phyloP scores from a whole-genome alignment of 805 yeast species.

The Ogataea dorogensis region DNA sequence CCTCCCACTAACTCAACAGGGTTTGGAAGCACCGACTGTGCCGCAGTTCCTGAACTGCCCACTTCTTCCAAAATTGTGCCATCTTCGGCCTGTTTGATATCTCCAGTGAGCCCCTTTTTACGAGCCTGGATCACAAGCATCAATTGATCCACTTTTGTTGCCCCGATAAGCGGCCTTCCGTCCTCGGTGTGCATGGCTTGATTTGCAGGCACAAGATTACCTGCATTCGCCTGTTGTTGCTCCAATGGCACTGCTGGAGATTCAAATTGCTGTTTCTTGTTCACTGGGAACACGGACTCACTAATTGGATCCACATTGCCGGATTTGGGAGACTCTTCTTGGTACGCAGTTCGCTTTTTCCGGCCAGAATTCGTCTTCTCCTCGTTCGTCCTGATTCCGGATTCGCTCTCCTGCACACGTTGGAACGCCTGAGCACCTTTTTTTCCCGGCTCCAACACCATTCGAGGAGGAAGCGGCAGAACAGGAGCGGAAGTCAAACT shows the following conservation, averaged over 20 bases:
- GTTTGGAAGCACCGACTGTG: conserved; percentile 50
- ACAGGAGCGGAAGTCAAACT: conserved; percentile 23
- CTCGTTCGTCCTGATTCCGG: not conserved
- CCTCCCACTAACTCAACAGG: conserved; percentile 75
- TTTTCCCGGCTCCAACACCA: conserved; percentile 12
- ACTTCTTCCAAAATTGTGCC: conserved; percentile 61
- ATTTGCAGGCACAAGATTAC: conserved; percentile 43
- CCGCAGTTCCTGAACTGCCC: conserved; percentile 12
- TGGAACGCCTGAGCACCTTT: conserved; percentile 1
- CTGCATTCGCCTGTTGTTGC: conserved; percentile 1
- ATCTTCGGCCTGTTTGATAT: conserved; percentile 62
- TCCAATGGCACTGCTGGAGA: no score
- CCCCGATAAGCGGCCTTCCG: conserved; percentile 72
- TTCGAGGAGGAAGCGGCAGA: conserved; percentile 23
- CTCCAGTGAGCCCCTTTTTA: conserved; percentile 68
- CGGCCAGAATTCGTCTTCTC: no score
- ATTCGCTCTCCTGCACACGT: conserved; percentile 1
- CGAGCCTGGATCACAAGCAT: conserved; percentile 91
- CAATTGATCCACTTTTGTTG: conserved; percentile 85
- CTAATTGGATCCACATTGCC: not conserved
- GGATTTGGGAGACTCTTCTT: conserved; percentile 1
- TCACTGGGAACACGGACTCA: not conserved
- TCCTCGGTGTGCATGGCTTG: conserved; percentile 52
- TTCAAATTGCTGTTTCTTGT: conserved; percentile 4
- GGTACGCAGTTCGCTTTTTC: no score